Evolutionary conservation across 116 monocot species (phyloP).

Genomic region (Zostera marina): DNA sequence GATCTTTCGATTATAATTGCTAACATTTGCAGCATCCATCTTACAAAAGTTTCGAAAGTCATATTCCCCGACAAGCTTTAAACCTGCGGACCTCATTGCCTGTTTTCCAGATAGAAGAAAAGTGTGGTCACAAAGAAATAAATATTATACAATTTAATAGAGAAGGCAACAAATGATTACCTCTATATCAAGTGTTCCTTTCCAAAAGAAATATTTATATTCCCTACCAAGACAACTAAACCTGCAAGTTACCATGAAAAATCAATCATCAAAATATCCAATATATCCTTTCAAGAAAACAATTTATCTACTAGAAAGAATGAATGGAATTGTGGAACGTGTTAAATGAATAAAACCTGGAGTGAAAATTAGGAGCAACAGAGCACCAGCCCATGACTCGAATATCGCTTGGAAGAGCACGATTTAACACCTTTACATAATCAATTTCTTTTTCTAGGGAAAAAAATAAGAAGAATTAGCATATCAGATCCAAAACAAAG

Average conservation of each 20-base stretch:
- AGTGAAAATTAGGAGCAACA: conserved; percentile 40
- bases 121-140: neutral
- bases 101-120: conserved; percentile 15
- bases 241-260: conserved; percentile 23
- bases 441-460: conserved; percentile 62
- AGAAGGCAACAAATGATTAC: conserved; percentile 13
- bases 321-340: neutral
- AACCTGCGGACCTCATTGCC: conserved; percentile 71
- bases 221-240: conserved; percentile 90
- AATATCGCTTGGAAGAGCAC: conserved; percentile 75
- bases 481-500: neutral
- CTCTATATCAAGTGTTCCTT: conserved; percentile 43
- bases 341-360: conserved; percentile 36
- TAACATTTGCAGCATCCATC: conserved; percentile 96
- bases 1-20: conserved; percentile 55
- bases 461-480: neutral
- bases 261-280: neutral
- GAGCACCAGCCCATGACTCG: conserved; percentile 79
- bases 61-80: conserved; percentile 68
- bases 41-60: conserved; percentile 99
- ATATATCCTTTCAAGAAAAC: neutral
- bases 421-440: conserved; percentile 84
- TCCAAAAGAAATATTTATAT: conserved; percentile 90
- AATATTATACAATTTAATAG: neutral
- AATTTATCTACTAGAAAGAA: neutral